phyloP scores from a whole-genome alignment of 2,329 filamentous ascomycete genomes.

The Diplocarpon rosae region DNA sequence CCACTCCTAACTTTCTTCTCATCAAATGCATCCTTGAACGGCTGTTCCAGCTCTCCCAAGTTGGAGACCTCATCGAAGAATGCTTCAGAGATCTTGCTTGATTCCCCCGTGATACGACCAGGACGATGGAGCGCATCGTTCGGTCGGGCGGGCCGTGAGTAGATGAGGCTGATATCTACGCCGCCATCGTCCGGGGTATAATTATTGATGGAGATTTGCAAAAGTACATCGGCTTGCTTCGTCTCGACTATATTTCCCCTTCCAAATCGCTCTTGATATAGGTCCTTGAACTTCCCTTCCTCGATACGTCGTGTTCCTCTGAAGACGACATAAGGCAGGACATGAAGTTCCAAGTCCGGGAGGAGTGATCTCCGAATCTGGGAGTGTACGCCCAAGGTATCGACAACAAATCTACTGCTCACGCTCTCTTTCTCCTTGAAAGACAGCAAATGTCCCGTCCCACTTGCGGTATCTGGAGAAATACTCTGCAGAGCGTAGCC shows the following conservation, averaged over 20 bases:
- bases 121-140: constrained; percentile 9
- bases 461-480: neutral
- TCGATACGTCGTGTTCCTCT: constrained; percentile 6
- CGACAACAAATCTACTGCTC: constrained; percentile 2
- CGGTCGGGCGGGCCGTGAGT: constrained; percentile 5
- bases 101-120: neutral
- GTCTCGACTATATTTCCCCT: constrained; percentile 3
- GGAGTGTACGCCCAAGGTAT: constrained; percentile 11
- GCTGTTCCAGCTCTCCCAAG: constrained; percentile 1
- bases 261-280: constrained; percentile 1
- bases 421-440: constrained; percentile 6
- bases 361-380: constrained; percentile 2
- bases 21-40: constrained; percentile 12
- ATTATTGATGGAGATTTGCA: constrained; percentile 11
- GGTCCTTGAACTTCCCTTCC: neutral
- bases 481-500: constrained; percentile 3
- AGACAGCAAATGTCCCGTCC: neutral
- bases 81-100: constrained; percentile 2
- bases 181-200: neutral
- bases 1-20: constrained; percentile 5
- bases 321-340: constrained; percentile 10
- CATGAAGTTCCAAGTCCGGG: constrained; percentile 1
- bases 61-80: constrained; percentile 7
- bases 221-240: constrained; percentile 1
- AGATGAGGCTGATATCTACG: constrained; percentile 9